Conservation (phyloP, 2,329 filamentous ascomycete genomes). For the Purpureocillium takamizusanense region DNA sequence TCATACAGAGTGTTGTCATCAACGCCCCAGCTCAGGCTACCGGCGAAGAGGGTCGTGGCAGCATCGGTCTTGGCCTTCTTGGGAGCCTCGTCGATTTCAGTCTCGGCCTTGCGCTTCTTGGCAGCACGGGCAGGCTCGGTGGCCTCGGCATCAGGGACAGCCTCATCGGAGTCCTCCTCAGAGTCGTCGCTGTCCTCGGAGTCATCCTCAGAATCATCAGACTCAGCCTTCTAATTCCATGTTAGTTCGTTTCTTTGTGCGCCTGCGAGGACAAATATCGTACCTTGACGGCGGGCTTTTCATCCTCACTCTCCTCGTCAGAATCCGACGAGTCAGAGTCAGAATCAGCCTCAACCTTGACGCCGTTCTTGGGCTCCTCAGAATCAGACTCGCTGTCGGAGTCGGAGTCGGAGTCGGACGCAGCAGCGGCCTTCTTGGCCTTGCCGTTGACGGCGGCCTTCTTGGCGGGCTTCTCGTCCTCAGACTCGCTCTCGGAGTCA, state of each 20-base stretch:
- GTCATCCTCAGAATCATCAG: constrained; percentile 16
- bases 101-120: constrained; percentile 41
- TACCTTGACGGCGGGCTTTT: constrained; percentile 19
- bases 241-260: too few relatives aligned
- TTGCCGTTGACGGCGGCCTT: constrained; percentile 12
- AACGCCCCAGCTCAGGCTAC: constrained; percentile 84
- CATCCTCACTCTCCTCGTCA: constrained; percentile 16
- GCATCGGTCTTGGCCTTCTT: constrained; percentile 62
- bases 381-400: constrained; percentile 29
- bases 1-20: constrained; percentile 74
- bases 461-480: constrained; percentile 20
- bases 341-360: constrained; percentile 18
- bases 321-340: constrained; percentile 23
- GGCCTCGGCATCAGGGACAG: constrained; percentile 23
- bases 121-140: constrained; percentile 28
- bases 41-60: constrained; percentile 67
- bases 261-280: constrained; percentile 4
- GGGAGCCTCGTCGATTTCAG: constrained; percentile 37
- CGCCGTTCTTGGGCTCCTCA: constrained; percentile 18
- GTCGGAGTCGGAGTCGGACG: constrained; percentile 25
- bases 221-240: background rate
- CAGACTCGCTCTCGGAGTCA: constrained; percentile 22
- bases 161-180: constrained; percentile 22
- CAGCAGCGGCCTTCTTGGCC: constrained; percentile 18
- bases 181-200: constrained; percentile 23